These are phyloP conservation scores for Eucalyptus tenuipes DNA, from an alignment of 345 rosid species.

Conservation along the genomic window DNA sequence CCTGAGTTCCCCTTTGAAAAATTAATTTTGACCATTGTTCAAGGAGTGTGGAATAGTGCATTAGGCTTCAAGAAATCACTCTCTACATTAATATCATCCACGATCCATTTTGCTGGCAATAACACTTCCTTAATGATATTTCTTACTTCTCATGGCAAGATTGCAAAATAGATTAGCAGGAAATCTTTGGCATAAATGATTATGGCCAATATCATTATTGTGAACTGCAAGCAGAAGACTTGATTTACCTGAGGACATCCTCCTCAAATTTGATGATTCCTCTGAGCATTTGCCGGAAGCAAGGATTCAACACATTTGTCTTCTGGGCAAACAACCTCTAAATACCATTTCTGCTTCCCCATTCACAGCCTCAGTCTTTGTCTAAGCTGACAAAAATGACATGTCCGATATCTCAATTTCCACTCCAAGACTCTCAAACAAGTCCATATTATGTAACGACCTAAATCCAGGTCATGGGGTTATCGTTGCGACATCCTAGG, in stretches of 20 bases:
- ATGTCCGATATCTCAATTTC: constrained; percentile 73
- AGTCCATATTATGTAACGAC: too few relatives aligned
- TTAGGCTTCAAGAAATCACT: not conserved
- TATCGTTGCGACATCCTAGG: too few relatives aligned
- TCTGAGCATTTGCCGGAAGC: constrained; percentile 74
- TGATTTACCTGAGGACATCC: constrained; percentile 38
- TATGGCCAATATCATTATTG: not conserved
- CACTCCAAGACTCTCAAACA: constrained; percentile 71
- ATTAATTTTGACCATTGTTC: too few relatives aligned
- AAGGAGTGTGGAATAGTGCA: not conserved
- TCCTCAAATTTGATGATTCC: constrained; percentile 57
- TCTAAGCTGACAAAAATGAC: constrained; percentile 81
- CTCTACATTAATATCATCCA: not conserved
- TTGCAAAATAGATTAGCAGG: not conserved
- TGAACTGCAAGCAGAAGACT: not conserved
- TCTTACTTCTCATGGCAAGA: not conserved
- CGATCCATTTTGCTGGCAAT: not conserved
- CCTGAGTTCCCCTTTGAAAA: not conserved
- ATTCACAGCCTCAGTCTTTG: constrained; percentile 62
- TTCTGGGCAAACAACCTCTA: constrained; percentile 71
- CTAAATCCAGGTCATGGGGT: too few relatives aligned
- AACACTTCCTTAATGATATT: not conserved
- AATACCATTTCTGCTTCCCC: constrained; percentile 82
- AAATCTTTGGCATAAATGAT: not conserved
- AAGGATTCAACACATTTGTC: constrained; percentile 39